A percentile compares a stretch with the other conserved stretches of the same genome.
Conservation (phyloP, 441 rosid genomes). For the Adansonia gregorii region DNA sequence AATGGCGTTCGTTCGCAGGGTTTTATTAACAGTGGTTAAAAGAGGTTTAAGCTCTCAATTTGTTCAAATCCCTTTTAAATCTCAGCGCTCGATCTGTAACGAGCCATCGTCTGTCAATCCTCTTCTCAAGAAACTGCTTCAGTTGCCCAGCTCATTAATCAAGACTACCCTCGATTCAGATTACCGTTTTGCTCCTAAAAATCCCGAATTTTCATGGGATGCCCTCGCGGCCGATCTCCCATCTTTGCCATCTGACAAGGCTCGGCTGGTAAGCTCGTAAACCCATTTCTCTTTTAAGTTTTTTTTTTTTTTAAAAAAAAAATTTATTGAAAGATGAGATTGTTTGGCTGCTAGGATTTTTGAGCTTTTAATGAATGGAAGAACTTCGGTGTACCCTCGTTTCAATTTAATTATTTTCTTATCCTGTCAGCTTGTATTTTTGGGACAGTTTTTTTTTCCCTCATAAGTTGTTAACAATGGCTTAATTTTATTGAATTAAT, state of each 20-base stretch:
- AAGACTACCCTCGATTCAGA: slow-evolving; percentile 38
- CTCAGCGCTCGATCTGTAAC: slow-evolving; percentile 22
- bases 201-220: slow-evolving; percentile 32
- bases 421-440: background rate
- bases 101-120: slow-evolving; percentile 17
- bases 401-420: background rate
- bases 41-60: slow-evolving; percentile 11
- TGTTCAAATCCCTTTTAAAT: background rate
- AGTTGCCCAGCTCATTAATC: slow-evolving; percentile 27
- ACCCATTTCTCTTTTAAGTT: background rate
- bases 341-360: slow-evolving; percentile 6
- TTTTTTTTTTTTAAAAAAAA: background rate
- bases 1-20: slow-evolving; percentile 23
- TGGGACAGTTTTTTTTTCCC: background rate
- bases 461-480: background rate
- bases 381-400: background rate
- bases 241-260: slow-evolving; percentile 40
- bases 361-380: background rate
- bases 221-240: slow-evolving; percentile 31
- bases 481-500: slow-evolving; percentile 8
- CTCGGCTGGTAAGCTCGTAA: slow-evolving; percentile 33
- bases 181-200: slow-evolving; percentile 15
- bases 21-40: background rate
- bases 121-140: slow-evolving; percentile 34
- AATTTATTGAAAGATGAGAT: background rate